A percentile compares a stretch with the other conserved stretches of the same genome.
Conservation (phyloP, 1,284 basidiomycete genomes). For the Malassezia yamatoensis region DNA sequence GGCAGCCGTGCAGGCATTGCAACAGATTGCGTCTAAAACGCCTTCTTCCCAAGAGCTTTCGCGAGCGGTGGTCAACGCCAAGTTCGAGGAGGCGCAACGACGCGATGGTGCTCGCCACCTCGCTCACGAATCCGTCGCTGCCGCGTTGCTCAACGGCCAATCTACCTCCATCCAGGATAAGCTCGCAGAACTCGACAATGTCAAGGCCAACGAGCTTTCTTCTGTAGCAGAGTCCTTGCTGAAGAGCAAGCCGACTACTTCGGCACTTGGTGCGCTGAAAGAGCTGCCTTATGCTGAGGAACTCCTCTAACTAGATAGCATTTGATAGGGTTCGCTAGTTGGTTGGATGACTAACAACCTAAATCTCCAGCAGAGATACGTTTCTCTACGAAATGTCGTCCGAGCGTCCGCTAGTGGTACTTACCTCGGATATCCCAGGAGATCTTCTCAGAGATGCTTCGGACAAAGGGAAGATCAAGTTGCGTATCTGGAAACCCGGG, state of each 20-base stretch:
- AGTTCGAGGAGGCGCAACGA: conserved; percentile 33
- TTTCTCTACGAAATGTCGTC: background rate
- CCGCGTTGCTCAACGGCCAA: conserved; percentile 27
- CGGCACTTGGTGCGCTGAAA: conserved; percentile 42
- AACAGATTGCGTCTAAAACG: conserved; percentile 31
- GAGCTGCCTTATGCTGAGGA: conserved; percentile 45
- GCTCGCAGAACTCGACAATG: conserved; percentile 31
- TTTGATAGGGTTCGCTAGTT: background rate
- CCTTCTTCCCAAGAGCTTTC: conserved; percentile 27
- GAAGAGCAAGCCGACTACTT: conserved; percentile 44
- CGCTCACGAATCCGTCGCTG: conserved; percentile 29
- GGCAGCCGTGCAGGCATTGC: conserved; percentile 31
- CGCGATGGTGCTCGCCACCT: conserved; percentile 30
- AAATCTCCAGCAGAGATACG: background rate
- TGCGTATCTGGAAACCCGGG: conserved; percentile 63
- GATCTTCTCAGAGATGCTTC: background rate
- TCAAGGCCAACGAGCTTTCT: conserved; percentile 27
- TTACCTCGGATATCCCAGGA: background rate
- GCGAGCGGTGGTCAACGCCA: conserved; percentile 42
- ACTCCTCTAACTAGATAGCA: conserved; percentile 24
- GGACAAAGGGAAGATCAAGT: conserved; percentile 29
- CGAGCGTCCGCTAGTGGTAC: conserved; percentile 4
- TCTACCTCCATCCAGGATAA: conserved; percentile 24
- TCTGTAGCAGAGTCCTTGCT: conserved; percentile 33
- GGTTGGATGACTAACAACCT: background rate